Base-by-base conservation (phyloP, 495 filamentous ascomycete species). In the Astrothelium macrocarpum region DNA sequence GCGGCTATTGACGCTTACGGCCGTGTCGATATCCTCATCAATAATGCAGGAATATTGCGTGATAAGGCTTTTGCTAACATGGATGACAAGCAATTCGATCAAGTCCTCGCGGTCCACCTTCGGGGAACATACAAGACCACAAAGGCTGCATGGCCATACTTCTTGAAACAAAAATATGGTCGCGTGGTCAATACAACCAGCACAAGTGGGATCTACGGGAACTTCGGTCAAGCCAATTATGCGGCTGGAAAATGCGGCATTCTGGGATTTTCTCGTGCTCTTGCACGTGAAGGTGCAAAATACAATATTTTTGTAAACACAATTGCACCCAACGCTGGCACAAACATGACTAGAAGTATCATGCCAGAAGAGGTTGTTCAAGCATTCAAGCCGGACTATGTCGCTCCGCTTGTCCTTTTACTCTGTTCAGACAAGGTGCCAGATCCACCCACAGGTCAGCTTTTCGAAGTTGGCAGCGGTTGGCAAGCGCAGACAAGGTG, bases 301-400 rank as follows among this genome's bases (percentile, higher is more conserved):
- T 92, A 98, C 82, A 97, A 97, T 81, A 97, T 98, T 77, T 90
- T 84, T 74, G 91, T 96, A 71, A 98, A 98, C 82, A 97, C 95
- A 58, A 96, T 98, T 67, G 94, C 94, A 32, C 94, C 94, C 45
- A 98, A 98, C 71, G 94, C 94, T 43, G 94, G 94, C 67, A 98
- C 94, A 42, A 87, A 88, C 71, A 95, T 98, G 90, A 98, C 94
- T 65, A 82, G 86, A 63, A 92, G 89, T 62, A 90, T 98, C 78
- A 87, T 98, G 79, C 95, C 94, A 42, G 91, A 97, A 72, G 94
- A 97, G 78, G 86, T 97, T 80, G 91, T 98, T 49, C 93, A 97
- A 80, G 95, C 94, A 39, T 96, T 98, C 84, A 98, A 98, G 86
- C 94, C 94, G 53, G 94, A 97, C 70, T 97, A 97, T 74, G 92